Base-by-base conservation (phyloP, 129 eudicot species). In the Pseudognaphalium luteoalbum region DNA sequence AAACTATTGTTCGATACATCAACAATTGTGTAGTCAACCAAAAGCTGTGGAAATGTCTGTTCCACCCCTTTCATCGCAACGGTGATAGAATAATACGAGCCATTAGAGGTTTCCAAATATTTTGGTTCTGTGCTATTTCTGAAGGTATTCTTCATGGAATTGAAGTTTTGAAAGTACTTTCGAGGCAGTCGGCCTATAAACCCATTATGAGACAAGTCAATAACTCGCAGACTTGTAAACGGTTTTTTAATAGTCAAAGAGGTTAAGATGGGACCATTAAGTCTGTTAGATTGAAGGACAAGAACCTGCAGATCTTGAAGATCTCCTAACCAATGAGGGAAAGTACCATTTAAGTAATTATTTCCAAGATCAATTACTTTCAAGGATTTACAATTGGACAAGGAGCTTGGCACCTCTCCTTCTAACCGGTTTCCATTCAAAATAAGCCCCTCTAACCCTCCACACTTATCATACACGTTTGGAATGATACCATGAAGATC, bases 291-390 rank as follows among this genome's bases (percentile, higher is more conserved):
- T n/a, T 66, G 70, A 10, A 81, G 25, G 33, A 44, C 35, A 33
- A 85, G 86, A 65, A 65, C 86, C 20, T 70, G 76, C 17, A 85
- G 71, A 3, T 57, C 0, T 29, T 72, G 56, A 32, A 85, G 80
- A 28, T 16, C 32, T 29, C 34, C 73, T 4, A 84, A 30, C 77
- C 73, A 76, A 0, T n/a, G 1, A 0, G 85, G 85, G 39, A 84
- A 80, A 56, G 50, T 66, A 5, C 17, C 82, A 16, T 8, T 72
- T 15, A 85, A 28, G 5, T 35, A 51, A 51, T 66, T 66, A 16
- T 66, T 35, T 66, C 71, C 71, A 2, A 35, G 2, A 32, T 65
- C 70, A 34, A 65, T 2, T 32, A 65, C 44, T 17, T 6, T 22
- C 22, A 85, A 42, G 17, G 7, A 0, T 34, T 20, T 54, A 22